These are phyloP conservation scores for Cylindrotheca closterium DNA, from an alignment of 108 stramenopile species.

Conservation along the genomic window DNA sequence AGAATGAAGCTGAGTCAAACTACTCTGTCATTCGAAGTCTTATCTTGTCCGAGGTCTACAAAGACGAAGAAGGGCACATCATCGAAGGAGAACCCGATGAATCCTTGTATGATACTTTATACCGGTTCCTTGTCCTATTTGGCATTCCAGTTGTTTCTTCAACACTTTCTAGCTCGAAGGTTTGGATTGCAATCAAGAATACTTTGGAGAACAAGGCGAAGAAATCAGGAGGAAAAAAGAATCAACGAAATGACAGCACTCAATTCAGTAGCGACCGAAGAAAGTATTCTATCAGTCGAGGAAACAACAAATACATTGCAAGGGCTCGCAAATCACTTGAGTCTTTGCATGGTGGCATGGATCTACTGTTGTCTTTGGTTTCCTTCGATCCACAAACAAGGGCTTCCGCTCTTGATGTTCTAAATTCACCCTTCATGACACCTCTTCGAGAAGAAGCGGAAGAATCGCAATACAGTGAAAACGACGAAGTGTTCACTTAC, in stretches of 20 bases:
- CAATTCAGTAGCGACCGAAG: slow-evolving; percentile 54
- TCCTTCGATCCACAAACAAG: slow-evolving; percentile 69
- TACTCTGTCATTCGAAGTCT: slow-evolving; percentile 70
- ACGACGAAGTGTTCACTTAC: slow-evolving; percentile 37
- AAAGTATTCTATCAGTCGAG: slow-evolving; percentile 57
- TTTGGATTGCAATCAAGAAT: slow-evolving; percentile 70
- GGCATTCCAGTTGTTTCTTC: slow-evolving; percentile 66
- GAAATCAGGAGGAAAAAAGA: slow-evolving; percentile 5
- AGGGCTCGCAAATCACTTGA: slow-evolving; percentile 56
- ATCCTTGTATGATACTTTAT: slow-evolving; percentile 91
- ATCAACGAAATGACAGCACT: slow-evolving; percentile 38
- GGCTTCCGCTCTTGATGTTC: slow-evolving; percentile 64
- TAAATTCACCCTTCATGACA: slow-evolving; percentile 77
- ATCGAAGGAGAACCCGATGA: slow-evolving; percentile 74
- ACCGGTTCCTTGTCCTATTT: slow-evolving; percentile 90
- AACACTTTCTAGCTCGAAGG: slow-evolving; percentile 34
- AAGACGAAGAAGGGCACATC: slow-evolving; percentile 75
- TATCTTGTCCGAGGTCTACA: slow-evolving; percentile 65
- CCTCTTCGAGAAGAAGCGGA: slow-evolving; percentile 54
- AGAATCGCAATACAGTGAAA: slow-evolving; percentile 6
- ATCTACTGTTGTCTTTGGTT: slow-evolving; percentile 63
- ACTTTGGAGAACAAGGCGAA: slow-evolving; percentile 7
- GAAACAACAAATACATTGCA: slow-evolving; percentile 62
- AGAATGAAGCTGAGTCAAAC: slow-evolving; percentile 41
- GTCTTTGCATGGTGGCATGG: slow-evolving; percentile 82